Evolutionary conservation across 805 yeast species (phyloP), one percentile per base, ranked within the genome.

Genomic region (Saccharomycopsis sp.): DNA sequence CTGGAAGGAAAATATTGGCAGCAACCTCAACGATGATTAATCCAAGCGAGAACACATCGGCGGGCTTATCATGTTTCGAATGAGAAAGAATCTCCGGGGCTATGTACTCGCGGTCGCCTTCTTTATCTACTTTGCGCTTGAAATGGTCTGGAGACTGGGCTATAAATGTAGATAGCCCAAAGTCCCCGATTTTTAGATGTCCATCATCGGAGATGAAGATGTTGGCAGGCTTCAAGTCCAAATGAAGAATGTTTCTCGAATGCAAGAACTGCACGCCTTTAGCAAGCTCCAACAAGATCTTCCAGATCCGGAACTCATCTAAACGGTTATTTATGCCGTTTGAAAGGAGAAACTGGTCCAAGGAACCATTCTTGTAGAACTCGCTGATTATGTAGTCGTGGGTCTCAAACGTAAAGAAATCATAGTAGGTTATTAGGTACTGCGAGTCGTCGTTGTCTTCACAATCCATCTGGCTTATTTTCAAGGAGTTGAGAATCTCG

Each of bases 301-400:
- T 94, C 99, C 99, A 94, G 47, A 93, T 92, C 65, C 99, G 80
- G 87, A 97, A 94, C 70, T 94, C 99, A 69, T 94, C 99, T 56
- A 94, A 77, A 38, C 62, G 22, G 19, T 59, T 57, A 15, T 57
- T 56, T 54, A 86, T 83, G 54, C 86, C 83, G 69, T 85, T 86
- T 64, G 88, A 96, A 23, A 84, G 78, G 56, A 94, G 71, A 67
- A 93, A 94, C 59, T 82, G 81, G 67, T 86, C 94, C 58, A 94
- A 73, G 23, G 94, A 87, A 1, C 98, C 98, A 69, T 93, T 96
- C 67, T 94, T 99, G 73, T 97, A 94, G 71, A 76, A 93, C 66
- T 93, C 97, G 1, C 96, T 91, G 96, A 91, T 89, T 35, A 94
- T 89, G 70, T 93, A 94, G 64, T 61, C 61, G 34, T 56, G 52